A percentile compares a stretch with the other conserved stretches of the same genome.
phyloP scores from a whole-genome alignment of 2,329 filamentous ascomycete species.

The Westerdykella ornata region DNA sequence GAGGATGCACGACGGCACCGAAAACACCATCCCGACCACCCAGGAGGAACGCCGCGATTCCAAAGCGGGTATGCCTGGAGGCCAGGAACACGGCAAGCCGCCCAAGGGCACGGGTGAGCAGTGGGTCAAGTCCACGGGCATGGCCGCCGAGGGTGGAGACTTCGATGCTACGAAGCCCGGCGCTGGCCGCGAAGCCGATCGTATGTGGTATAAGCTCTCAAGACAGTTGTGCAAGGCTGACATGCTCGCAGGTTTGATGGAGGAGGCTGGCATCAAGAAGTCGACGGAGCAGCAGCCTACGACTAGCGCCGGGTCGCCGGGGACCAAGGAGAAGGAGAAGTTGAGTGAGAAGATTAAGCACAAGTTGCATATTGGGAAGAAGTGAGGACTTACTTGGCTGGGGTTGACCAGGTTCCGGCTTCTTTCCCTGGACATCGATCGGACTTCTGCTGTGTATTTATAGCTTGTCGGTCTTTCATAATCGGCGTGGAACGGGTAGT shows the following conservation, averaged over 20 bases:
- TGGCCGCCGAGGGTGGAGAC: slow-evolving; percentile 59
- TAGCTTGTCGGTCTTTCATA: no score
- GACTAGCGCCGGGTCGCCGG: slow-evolving; percentile 12
- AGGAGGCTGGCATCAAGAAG: slow-evolving; percentile 47
- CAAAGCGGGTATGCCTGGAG: slow-evolving; percentile 14
- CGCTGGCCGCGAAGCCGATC: slow-evolving; percentile 60
- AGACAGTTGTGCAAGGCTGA: slow-evolving; percentile 30
- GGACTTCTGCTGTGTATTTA: no score
- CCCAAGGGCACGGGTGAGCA: slow-evolving; percentile 47
- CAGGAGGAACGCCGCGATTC: slow-evolving; percentile 12
- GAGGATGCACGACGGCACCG: slow-evolving; percentile 16
- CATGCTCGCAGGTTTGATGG: slow-evolving; percentile 45
- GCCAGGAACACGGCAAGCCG: slow-evolving; percentile 19
- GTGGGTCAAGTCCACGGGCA: slow-evolving; percentile 52
- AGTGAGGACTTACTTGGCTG: no score
- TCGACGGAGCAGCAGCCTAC: slow-evolving; percentile 14
- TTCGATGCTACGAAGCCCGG: slow-evolving; percentile 57
- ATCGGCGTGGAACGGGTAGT: no score
- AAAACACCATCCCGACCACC: slow-evolving; percentile 4
- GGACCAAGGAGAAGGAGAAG: slow-evolving; percentile 43
- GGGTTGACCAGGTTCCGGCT: no score
- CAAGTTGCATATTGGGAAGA: slow-evolving; percentile 52
- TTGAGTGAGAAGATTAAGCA: slow-evolving; percentile 61
- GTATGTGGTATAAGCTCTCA: slow-evolving; percentile 41
- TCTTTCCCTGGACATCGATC: no score